Percentiles rank a stretch among this genome's conserved stretches.
Conservation (phyloP, 352 stramenopile genomes). For the Globisporangium spiculum region DNA sequence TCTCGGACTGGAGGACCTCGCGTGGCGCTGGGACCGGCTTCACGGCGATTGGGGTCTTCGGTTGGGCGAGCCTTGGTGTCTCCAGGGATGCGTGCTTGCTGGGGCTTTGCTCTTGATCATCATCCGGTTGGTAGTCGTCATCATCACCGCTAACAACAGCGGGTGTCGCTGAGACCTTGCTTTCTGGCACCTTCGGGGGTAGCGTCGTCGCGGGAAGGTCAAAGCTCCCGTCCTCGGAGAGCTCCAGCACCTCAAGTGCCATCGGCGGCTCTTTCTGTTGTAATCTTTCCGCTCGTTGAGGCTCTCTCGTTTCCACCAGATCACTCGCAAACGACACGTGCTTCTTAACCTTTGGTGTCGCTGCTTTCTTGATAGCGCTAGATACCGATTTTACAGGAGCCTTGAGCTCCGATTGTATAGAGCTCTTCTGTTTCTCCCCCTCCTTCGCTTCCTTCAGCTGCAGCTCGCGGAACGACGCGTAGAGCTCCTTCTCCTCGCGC, state of each 20-base stretch:
- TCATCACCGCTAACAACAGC: conserved; percentile 11
- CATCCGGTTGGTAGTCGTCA: not conserved
- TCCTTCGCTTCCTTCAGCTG: conserved; percentile 23
- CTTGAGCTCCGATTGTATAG: conserved; percentile 11
- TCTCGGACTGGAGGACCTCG: conserved; percentile 39
- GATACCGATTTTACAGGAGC: not conserved
- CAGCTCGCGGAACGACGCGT: conserved; percentile 63
- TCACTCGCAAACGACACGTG: conserved; percentile 44
- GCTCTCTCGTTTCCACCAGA: not conserved
- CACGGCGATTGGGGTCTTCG: conserved; percentile 12
- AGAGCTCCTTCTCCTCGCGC: conserved; percentile 75
- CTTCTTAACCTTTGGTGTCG: not conserved
- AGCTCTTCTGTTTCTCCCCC: not conserved
- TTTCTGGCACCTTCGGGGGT: not conserved
- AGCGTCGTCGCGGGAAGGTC: conserved; percentile 24
- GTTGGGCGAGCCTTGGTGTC: not conserved
- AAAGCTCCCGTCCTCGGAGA: conserved; percentile 51
- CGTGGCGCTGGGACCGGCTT: conserved; percentile 40
- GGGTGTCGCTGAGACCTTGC: not conserved
- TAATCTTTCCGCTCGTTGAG: not conserved
- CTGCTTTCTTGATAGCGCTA: conserved; percentile 1
- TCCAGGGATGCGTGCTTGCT: conserved; percentile 5
- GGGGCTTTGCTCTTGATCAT: not conserved
- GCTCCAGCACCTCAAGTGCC: conserved; percentile 33
- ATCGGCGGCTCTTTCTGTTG: conserved; percentile 7